Percentiles rank a stretch among this genome's conserved stretches.
These are phyloP conservation scores for Conoideocrella luteorostrata DNA, from an alignment of 2,329 filamentous ascomycete species.

Conservation along the genomic window DNA sequence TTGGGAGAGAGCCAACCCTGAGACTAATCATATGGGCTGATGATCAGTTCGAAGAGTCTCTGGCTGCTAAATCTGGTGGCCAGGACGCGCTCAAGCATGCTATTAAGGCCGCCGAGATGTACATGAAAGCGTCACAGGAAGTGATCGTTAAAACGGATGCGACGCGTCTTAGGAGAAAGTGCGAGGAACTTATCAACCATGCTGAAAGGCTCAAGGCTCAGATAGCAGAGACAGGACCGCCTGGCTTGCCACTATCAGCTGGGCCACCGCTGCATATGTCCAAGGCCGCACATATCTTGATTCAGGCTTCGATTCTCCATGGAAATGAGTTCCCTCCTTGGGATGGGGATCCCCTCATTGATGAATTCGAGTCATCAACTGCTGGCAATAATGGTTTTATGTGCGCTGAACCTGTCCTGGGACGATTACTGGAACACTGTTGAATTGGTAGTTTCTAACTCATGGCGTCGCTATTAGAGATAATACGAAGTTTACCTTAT, in stretches of 20 bases:
- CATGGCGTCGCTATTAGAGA: conserved; percentile 49
- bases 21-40: neutral
- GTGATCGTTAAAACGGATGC: conserved; percentile 58
- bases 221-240: conserved; percentile 6
- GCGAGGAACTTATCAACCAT: conserved; percentile 59
- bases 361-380: conserved; percentile 49
- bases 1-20: too few species aligned
- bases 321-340: conserved; percentile 81
- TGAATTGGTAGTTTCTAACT: neutral
- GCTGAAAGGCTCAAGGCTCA: conserved; percentile 69
- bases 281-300: conserved; percentile 45
- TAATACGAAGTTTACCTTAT: conserved; percentile 62
- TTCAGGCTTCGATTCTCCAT: conserved; percentile 73
- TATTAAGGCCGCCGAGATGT: conserved; percentile 71
- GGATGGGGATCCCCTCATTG: conserved; percentile 53
- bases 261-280: neutral
- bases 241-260: neutral
- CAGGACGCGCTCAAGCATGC: conserved; percentile 65
- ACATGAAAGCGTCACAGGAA: conserved; percentile 68
- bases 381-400: neutral
- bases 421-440: too few species aligned
- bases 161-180: conserved; percentile 59
- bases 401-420: neutral
- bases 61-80: conserved; percentile 27
- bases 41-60: conserved; percentile 31